Evolutionary conservation across 345 rosid species (phyloP), one percentile per base, ranked within the genome.

Genomic region (Orychophragmus violaceus): DNA sequence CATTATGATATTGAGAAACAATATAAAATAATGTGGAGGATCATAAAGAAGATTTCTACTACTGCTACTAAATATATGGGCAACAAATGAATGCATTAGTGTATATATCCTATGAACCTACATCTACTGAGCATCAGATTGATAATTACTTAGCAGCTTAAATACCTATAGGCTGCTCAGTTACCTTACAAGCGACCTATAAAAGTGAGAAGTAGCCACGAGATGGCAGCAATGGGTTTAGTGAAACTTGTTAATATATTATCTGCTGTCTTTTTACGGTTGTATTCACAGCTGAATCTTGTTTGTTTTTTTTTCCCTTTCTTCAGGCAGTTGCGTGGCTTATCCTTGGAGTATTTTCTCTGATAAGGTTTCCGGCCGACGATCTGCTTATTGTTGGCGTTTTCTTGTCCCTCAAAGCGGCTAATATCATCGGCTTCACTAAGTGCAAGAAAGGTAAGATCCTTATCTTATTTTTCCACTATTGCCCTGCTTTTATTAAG

Each of bases 341-440:
- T 49, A 22, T 86, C 32, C 81, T 86, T 42, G 91, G 88, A 50
- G 69, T 86, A 22, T 82, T 86, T 69, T 86, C 91, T 12, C 70
- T 86, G 54, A 76, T 86, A 62, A 82, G 88, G 61, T 64, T 86
- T 58, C 80, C 82, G 53, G 82, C 88, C 4, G 91, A 86, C 73
- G 83, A 86, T 70, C 79, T 85, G 70, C 91, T 86, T 46, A 78
- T 83, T 48, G 72, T 83, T 62, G 91, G 88, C 23, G 88, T 86
- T 48, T 86, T 86, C 55, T 61, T 86, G 76, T 82, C 83, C 57
- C 86, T 86, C 41, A 73, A 82, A 37, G 41, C 74, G 18, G 91
- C 91, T 62, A 86, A 86, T 78, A 86, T 86, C 64, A 64, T 86
- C 35, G 91, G 91, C 55, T 86, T 86, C 78, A 83, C 86, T 45